phyloP scores from a whole-genome alignment of 768 basidiomycete species.

The Cubamyces sp. region DNA sequence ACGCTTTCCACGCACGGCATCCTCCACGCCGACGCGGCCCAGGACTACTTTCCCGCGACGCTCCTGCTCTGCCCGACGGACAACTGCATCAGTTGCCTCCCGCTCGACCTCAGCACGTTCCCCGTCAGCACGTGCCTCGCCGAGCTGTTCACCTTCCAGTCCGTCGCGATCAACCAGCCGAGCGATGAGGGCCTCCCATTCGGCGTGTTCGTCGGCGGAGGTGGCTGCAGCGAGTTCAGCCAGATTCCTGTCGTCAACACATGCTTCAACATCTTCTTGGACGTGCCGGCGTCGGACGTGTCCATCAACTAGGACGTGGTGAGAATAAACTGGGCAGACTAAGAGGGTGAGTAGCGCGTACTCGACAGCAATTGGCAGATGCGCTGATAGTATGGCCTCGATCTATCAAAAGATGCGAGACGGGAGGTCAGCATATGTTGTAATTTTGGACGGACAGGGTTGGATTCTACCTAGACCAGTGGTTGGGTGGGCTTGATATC shows the following conservation, averaged over 20 bases:
- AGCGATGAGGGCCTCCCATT: slow-evolving; percentile 10
- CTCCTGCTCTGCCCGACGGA: slow-evolving; percentile 9
- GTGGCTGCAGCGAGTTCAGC: slow-evolving; percentile 1
- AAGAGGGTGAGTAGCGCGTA: neutral
- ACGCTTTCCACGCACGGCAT: neutral
- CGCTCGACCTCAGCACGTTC: slow-evolving; percentile 13
- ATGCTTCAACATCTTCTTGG: slow-evolving; percentile 3
- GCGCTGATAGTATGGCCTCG: no score
- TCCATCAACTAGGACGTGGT: neutral
- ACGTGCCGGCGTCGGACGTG: neutral
- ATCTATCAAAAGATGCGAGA: no score
- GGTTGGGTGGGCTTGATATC: no score
- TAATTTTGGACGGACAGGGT: no score
- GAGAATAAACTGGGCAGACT: neutral
- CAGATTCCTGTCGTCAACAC: slow-evolving; percentile 10
- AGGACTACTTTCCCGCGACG: neutral
- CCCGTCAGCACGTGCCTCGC: slow-evolving; percentile 8
- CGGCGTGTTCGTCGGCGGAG: slow-evolving; percentile 12
- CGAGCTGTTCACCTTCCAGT: slow-evolving; percentile 33
- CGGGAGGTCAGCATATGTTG: no score
- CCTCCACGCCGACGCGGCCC: slow-evolving; percentile 1
- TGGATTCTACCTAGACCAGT: no score
- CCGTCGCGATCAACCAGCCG: slow-evolving; percentile 11
- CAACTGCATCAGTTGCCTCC: slow-evolving; percentile 10
- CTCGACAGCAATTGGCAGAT: no score